Percentiles rank a stretch among this genome's conserved stretches.
Conservation (phyloP, 1,139 yeast genomes). For the Hyphopichia fennica region DNA sequence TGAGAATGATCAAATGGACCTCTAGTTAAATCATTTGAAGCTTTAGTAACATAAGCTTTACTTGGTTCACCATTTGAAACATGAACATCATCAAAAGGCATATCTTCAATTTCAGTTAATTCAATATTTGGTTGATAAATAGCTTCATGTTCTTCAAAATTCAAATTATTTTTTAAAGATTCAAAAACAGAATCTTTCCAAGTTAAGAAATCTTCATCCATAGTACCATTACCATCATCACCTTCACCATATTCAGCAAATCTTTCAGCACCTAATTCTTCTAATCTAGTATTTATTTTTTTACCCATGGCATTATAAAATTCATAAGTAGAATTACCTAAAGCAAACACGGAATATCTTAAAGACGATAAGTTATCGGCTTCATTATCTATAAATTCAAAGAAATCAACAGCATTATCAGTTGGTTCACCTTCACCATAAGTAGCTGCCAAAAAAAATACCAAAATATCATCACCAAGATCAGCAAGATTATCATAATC, state of each 20-base stretch:
- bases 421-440: slow-evolving; percentile 99
- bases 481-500: slow-evolving; percentile 77
- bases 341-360: slow-evolving; percentile 76
- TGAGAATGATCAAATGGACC: slow-evolving; percentile 86
- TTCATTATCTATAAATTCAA: slow-evolving; percentile 57
- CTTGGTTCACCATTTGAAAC: slow-evolving; percentile 89
- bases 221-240: slow-evolving; percentile 91
- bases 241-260: slow-evolving; percentile 83
- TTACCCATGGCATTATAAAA: slow-evolving; percentile 84
- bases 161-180: slow-evolving; percentile 61
- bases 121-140: slow-evolving; percentile 72
- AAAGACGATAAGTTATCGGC: slow-evolving; percentile 63
- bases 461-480: slow-evolving; percentile 50
- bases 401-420: slow-evolving; percentile 81
- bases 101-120: slow-evolving; percentile 34
- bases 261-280: slow-evolving; percentile 67
- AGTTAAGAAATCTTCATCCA: slow-evolving; percentile 90
- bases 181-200: slow-evolving; percentile 87
- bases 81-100: slow-evolving; percentile 28
- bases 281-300: slow-evolving; percentile 45
- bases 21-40: slow-evolving; percentile 41
- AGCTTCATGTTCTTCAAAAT: slow-evolving; percentile 74
- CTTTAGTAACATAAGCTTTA: slow-evolving; percentile 53
- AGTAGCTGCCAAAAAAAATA: slow-evolving; percentile 81
- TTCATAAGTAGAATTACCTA: slow-evolving; percentile 93